Evolutionary conservation across 768 basidiomycete genomes (phyloP).

Genomic region (Russula dissimulans): DNA sequence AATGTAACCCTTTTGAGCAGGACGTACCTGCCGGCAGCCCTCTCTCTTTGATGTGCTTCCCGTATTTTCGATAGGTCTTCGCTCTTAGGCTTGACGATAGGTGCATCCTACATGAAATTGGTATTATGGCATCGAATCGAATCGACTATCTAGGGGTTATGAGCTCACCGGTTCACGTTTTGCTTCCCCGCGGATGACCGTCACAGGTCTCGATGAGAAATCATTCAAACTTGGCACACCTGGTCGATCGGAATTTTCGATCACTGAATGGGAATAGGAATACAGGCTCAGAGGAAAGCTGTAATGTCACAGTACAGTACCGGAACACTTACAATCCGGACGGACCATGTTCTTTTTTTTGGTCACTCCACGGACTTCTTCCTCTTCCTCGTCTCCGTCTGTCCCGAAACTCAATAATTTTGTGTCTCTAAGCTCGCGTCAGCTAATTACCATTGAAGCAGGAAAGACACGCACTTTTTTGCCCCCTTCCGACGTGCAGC

Average conservation of each 20-base stretch:
- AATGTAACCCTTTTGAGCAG: neutral
- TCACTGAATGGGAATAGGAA: constrained; percentile 22
- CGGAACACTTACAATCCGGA: constrained; percentile 60
- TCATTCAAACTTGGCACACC: constrained; percentile 12
- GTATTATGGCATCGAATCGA: constrained; percentile 1
- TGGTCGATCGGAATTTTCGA: constrained; percentile 28
- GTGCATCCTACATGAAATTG: constrained; percentile 21
- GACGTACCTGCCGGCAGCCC: constrained; percentile 48
- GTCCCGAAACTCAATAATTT: constrained; percentile 84
- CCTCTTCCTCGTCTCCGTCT: constrained; percentile 53
- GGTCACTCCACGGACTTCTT: constrained; percentile 44
- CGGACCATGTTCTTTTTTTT: constrained; percentile 79
- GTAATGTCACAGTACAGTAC: neutral
- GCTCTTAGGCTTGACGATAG: constrained; percentile 32
- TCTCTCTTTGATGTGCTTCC: constrained; percentile 65
- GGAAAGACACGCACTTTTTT: constrained; percentile 50
- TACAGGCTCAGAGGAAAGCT: neutral
- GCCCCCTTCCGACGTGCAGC: constrained; percentile 61
- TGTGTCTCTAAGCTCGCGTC: constrained; percentile 52
- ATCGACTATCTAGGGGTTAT: neutral
- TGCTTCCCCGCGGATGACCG: neutral
- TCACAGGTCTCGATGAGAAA: neutral
- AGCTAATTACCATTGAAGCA: neutral
- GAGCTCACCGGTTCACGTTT: constrained; percentile 6
- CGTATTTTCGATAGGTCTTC: constrained; percentile 63